Percentiles rank a stretch among this genome's conserved stretches.
Evolutionary conservation across 2,329 filamentous ascomycete genomes (phyloP).

Genomic region (Emmonsiellopsis sp.): DNA sequence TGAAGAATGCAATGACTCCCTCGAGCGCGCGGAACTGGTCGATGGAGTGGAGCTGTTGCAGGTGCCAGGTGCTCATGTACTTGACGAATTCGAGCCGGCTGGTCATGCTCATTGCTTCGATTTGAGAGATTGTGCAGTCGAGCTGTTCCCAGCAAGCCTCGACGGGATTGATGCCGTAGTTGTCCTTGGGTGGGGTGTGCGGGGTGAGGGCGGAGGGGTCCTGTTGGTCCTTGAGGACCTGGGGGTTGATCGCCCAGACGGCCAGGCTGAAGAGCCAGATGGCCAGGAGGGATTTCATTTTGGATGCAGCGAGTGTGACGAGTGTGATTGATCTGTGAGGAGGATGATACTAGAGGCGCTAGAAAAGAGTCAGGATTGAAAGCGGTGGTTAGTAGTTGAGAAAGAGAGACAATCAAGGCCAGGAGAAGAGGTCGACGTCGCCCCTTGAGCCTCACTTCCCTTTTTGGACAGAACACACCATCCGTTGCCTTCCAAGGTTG

Average conservation of each 20-base stretch:
- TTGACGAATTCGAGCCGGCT: slow-evolving; percentile 15
- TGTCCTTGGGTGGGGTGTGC: neutral
- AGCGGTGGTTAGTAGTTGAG: too few relatives aligned
- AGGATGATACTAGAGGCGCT: neutral
- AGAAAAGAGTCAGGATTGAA: neutral
- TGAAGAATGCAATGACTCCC: slow-evolving; percentile 16
- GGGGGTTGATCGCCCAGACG: neutral
- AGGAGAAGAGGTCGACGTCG: neutral
- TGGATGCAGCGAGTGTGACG: neutral
- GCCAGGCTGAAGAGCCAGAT: slow-evolving; percentile 5
- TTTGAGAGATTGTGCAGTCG: slow-evolving; percentile 14
- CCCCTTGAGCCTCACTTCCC: neutral
- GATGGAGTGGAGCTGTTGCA: slow-evolving; percentile 9
- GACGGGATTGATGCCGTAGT: slow-evolving; percentile 1
- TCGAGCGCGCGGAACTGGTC: slow-evolving; percentile 16
- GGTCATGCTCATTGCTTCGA: slow-evolving; percentile 13
- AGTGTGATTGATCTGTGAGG: neutral
- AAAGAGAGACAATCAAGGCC: neutral
- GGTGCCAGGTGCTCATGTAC: slow-evolving; percentile 13
- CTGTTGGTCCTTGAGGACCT: neutral
- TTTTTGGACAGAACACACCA: neutral
- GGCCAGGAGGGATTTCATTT: slow-evolving; percentile 6
- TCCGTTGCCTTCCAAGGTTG: too few relatives aligned
- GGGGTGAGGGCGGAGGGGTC: neutral
- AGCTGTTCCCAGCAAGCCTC: slow-evolving; percentile 12